Evolutionary conservation across 768 basidiomycete genomes (phyloP), one percentile per base, ranked within the genome.

Genomic region (Russula olivacea): DNA sequence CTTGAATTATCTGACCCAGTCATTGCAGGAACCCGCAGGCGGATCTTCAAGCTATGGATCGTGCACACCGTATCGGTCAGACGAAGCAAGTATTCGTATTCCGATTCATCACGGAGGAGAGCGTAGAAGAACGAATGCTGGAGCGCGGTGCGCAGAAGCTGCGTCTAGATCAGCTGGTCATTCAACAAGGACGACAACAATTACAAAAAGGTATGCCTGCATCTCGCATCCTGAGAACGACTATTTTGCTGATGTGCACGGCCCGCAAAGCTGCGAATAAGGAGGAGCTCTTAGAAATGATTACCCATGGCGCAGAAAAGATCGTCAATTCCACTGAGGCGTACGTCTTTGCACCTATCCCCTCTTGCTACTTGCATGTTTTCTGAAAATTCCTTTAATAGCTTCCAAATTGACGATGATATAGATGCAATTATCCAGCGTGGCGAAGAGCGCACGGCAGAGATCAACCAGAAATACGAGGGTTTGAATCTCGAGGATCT

Each of bases 41-140:
- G 2, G 97, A 99, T 78, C 75, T 99, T 51, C 97, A 99, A 73
- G 97, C 97, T 5, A 98, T 97, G 96, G 94, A 98, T 71, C 90
- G 93, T 61, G 95, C 95, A 0, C 94, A 96, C 76, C 90, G 93
- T 61, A 96, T 96, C 65, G 94, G 94, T 3, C 94, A 98, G 76
- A 96, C 91, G 50, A 98, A 96, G 76, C 94, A 98, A 74, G 95
- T 97, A 21, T 95, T 93, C 69, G 95, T 97, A 5, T 98, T 92
- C 79, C 79, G 95, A n/a, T 96, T 97, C 74, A 88, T 97, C 69
- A 96, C 95, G 0, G 92, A 96, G 76, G 91, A 89, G 52, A 94
- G 92, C 61, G 95, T 97, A 8, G 95, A 97, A 74, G 94, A 97
- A 75, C 84, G 94, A 40, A 95, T 98, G 82, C 76, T 97, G 34